Conservation (phyloP, 352 stramenopile species). For the Globisporangium irregulare region DNA sequence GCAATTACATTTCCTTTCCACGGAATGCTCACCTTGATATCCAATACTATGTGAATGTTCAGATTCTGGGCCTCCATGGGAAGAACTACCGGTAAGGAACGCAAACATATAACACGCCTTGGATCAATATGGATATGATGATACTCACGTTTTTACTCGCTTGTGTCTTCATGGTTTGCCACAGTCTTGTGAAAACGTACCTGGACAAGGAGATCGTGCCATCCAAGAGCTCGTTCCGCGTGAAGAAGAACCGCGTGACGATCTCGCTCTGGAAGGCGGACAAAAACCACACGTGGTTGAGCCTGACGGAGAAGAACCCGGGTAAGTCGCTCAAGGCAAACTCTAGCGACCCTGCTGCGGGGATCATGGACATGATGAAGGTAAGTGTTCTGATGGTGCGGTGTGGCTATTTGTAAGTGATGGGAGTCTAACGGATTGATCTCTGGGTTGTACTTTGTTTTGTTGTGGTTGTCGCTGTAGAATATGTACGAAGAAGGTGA, state of each 20-base stretch:
- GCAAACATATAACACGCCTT: no score
- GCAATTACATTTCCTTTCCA: neutral
- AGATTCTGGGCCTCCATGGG: slow-evolving; percentile 61
- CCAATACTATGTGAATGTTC: neutral
- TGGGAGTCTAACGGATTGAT: neutral
- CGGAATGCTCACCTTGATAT: neutral
- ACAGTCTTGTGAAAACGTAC: slow-evolving; percentile 65
- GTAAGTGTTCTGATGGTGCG: slow-evolving; percentile 22
- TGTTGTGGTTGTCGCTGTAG: slow-evolving; percentile 17
- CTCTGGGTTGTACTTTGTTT: neutral
- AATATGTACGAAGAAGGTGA: slow-evolving; percentile 90
- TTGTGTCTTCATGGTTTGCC: neutral
- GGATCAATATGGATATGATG: neutral
- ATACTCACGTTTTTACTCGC: neutral
- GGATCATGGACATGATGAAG: slow-evolving; percentile 93
- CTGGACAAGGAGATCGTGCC: slow-evolving; percentile 84
- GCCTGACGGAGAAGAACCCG: slow-evolving; percentile 81
- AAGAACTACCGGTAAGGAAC: slow-evolving; percentile 64
- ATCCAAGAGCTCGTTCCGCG: slow-evolving; percentile 67
- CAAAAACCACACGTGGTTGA: slow-evolving; percentile 79
- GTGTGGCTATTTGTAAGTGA: neutral
- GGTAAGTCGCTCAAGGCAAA: slow-evolving; percentile 44
- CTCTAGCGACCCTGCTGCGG: slow-evolving; percentile 61
- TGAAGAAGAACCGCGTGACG: slow-evolving; percentile 87
- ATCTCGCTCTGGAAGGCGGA: slow-evolving; percentile 74